phyloP scores from a whole-genome alignment of 163 green algal species.

The Scenedesmus sp. region DNA sequence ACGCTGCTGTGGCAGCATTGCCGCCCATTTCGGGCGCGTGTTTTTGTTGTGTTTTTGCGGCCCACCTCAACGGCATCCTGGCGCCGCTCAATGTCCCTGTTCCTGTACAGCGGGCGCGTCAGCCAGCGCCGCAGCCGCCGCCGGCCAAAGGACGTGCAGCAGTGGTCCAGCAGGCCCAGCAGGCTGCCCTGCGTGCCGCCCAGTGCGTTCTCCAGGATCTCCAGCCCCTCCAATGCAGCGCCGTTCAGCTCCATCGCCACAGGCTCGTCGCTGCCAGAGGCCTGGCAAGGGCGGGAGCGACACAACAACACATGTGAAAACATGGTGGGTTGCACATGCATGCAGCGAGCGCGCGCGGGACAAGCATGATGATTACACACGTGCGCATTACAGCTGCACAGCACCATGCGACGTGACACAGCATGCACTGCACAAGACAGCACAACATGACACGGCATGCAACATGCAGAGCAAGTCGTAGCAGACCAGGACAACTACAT shows the following conservation, averaged over 20 bases:
- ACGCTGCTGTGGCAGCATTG: not conserved
- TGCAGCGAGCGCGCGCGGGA: not conserved
- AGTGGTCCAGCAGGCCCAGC: conserved; percentile 91
- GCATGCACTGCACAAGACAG: not conserved
- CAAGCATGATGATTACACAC: not conserved
- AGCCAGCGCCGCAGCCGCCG: conserved; percentile 93
- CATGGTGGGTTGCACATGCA: not conserved
- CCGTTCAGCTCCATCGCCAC: conserved; percentile 85
- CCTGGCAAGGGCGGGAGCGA: not conserved
- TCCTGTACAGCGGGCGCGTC: conserved; percentile 83
- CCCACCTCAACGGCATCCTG: conserved; percentile 86
- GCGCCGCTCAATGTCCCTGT: conserved; percentile 79
- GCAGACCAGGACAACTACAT: not conserved
- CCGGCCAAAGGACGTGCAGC: conserved; percentile 88
- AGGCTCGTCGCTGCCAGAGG: conserved; percentile 46
- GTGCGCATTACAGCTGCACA: not conserved
- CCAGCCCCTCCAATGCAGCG: conserved; percentile 94
- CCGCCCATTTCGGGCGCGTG: no score
- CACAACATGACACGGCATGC: not conserved
- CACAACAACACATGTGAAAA: no score
- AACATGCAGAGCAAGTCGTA: not conserved
- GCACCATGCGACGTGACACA: not conserved
- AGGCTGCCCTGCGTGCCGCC: conserved; percentile 88
- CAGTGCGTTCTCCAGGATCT: conserved; percentile 92
- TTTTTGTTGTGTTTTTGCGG: not conserved